Evolutionary conservation across 75 land plant species (phyloP), one percentile per base, ranked within the genome.

Genomic region (Cryptomeria japonica): DNA sequence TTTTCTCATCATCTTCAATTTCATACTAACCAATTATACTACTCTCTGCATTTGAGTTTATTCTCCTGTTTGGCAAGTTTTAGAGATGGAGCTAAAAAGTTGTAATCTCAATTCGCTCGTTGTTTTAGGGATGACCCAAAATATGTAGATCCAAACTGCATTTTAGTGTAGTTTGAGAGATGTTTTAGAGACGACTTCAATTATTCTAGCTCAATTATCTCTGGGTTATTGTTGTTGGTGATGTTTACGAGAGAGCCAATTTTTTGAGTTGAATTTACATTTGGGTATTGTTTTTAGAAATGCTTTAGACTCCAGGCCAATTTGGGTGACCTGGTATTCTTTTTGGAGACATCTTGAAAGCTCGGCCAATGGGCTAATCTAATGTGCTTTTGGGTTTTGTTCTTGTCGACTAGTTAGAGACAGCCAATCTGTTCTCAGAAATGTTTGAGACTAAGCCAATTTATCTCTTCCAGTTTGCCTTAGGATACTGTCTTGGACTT

Each of bases 1-100:
- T 22, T 92, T 37, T 18, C 9, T 58, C 38, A 25, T 36, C 46
- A 44, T 76, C 31, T 86, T 75, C 86, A 49, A 70, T 68, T 42
- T 6, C 28, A 7, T 38, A 16, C 41, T 87, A n/a, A 16, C 4
- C 39, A 51, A 87, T 86, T 75, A 39, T 16, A n/a, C 32, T n/a
- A 3, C 31, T 22, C 31, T 25, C 42, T 64, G 11, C 25, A 34
- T 44, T 86, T 78, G 7, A 61, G 42, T 88, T 55, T 51, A 16
- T 41, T 37, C 86, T 77, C 13, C 9, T 10, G 15, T 28, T 41
- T 41, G 49, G 5, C 49, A 46, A 22, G 46, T 39, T 38, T 80
- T 18, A 42, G 28, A 9, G 31, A 64, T 64, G 70, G 13, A 64
- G 28, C 70, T 0, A 14, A 25, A 70, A 70, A 3, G 2, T 70